phyloP scores from a whole-genome alignment of 306 rosid species.

The Cicer yamashitae region DNA sequence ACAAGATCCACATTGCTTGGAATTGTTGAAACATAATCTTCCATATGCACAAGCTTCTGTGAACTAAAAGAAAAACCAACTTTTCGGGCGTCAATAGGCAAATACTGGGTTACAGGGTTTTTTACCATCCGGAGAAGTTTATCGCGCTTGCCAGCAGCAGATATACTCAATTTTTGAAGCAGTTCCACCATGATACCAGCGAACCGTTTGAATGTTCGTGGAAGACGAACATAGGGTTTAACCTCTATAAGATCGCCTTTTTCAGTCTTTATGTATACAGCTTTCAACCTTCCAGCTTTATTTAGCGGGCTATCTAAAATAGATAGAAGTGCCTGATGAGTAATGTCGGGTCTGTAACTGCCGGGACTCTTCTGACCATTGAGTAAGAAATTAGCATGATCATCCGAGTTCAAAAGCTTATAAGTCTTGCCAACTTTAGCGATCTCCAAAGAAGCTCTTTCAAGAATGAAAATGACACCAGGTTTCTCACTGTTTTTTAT shows the following conservation, averaged over 20 bases:
- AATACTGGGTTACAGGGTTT: conserved; percentile 81
- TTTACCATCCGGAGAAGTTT: conserved; percentile 75
- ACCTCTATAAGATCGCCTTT: conserved; percentile 82
- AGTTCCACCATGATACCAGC: conserved; percentile 84
- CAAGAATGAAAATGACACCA: conserved; percentile 75
- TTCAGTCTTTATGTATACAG: conserved; percentile 81
- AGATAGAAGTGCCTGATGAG: conserved; percentile 86
- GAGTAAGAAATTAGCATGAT: conserved; percentile 70
- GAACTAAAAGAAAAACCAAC: conserved; percentile 72
- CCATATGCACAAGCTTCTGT: conserved; percentile 64
- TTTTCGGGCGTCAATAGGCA: conserved; percentile 72
- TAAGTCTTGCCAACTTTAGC: conserved; percentile 90
- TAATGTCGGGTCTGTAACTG: conserved; percentile 82
- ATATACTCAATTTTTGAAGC: conserved; percentile 82
- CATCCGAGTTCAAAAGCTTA: conserved; percentile 86
- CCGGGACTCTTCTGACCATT: conserved; percentile 72
- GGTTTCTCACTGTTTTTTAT: conserved; percentile 34
- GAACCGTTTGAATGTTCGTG: conserved; percentile 90
- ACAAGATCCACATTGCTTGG: conserved; percentile 58
- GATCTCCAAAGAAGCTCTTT: conserved; percentile 82
- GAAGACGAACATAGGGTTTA: conserved; percentile 80
- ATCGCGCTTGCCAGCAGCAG: conserved; percentile 73
- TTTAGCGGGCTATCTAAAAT: conserved; percentile 85
- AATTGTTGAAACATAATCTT: conserved; percentile 47
- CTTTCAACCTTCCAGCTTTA: conserved; percentile 80